A percentile compares a stretch with the other conserved stretches of the same genome.
Conservation (phyloP, 2,329 filamentous ascomycete species). For the Ophiostoma novo-ulmi region DNA sequence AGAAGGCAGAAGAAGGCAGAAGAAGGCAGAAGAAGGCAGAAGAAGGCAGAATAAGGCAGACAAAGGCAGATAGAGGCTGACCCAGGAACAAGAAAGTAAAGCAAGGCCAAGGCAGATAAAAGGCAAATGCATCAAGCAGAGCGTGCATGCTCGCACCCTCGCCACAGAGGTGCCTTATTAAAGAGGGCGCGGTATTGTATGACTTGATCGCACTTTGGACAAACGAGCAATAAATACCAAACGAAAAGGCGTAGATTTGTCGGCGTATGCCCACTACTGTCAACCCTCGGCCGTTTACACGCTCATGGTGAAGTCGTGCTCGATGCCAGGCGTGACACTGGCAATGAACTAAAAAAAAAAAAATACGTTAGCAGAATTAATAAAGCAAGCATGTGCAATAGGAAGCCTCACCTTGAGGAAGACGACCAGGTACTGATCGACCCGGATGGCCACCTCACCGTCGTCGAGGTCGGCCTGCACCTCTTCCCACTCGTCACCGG, state of each 20-base stretch:
- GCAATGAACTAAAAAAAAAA: slow-evolving; percentile 21
- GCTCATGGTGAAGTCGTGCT: slow-evolving; percentile 25
- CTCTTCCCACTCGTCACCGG: slow-evolving; percentile 61
- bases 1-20: background rate
- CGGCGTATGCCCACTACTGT: background rate
- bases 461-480: slow-evolving; percentile 61
- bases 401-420: slow-evolving; percentile 66
- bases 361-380: background rate
- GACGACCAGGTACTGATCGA: slow-evolving; percentile 84
- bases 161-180: too few relatives aligned
- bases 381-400: background rate
- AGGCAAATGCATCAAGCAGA: background rate
- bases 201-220: background rate
- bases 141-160: too few relatives aligned
- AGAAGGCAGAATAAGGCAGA: too few relatives aligned
- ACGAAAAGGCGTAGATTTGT: background rate
- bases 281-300: background rate
- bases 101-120: too few relatives aligned
- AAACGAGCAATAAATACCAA: background rate
- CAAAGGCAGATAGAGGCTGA: too few relatives aligned
- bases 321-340: slow-evolving; percentile 24
- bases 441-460: slow-evolving; percentile 69
- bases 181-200: background rate
- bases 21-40: background rate
- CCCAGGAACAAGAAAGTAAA: too few relatives aligned